phyloP scores from a whole-genome alignment of 2,329 filamentous ascomycete species.

The Magnaporthiopsis rhizophila region DNA sequence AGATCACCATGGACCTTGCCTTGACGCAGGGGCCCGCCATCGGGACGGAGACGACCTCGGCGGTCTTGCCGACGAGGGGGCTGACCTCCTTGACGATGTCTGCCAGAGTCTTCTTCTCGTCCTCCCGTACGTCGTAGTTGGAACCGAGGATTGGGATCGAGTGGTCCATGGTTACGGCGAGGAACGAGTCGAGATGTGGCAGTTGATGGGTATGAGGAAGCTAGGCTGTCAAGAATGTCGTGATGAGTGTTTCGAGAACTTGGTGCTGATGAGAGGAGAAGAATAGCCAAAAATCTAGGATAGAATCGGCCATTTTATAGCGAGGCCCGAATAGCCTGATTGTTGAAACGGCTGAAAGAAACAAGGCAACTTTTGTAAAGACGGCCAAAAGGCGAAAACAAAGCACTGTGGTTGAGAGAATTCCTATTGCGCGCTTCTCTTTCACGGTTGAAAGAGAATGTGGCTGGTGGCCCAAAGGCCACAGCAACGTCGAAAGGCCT shows the following conservation, averaged over 20 bases:
- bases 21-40: neutral
- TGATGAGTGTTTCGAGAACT: neutral
- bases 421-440: too few relatives aligned
- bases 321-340: too few relatives aligned
- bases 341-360: too few relatives aligned
- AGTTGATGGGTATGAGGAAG: neutral
- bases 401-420: too few relatives aligned
- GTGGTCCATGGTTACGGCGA: neutral
- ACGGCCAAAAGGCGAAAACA: too few relatives aligned
- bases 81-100: neutral
- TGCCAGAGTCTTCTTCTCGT: neutral
- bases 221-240: neutral
- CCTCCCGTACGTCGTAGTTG: neutral
- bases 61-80: neutral
- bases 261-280: neutral
- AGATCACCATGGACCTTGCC: conserved; percentile 1
- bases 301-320: neutral
- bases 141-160: neutral
- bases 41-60: neutral
- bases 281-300: too few relatives aligned
- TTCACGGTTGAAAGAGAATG: too few relatives aligned
- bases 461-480: too few relatives aligned
- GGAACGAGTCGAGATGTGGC: neutral
- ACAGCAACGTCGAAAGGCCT: too few relatives aligned
- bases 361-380: too few relatives aligned